A percentile compares a stretch with the other conserved stretches of the same genome.
These are phyloP conservation scores for Leishmania tropica DNA, from an alignment of 208 protist genomes.

Conservation along the genomic window DNA sequence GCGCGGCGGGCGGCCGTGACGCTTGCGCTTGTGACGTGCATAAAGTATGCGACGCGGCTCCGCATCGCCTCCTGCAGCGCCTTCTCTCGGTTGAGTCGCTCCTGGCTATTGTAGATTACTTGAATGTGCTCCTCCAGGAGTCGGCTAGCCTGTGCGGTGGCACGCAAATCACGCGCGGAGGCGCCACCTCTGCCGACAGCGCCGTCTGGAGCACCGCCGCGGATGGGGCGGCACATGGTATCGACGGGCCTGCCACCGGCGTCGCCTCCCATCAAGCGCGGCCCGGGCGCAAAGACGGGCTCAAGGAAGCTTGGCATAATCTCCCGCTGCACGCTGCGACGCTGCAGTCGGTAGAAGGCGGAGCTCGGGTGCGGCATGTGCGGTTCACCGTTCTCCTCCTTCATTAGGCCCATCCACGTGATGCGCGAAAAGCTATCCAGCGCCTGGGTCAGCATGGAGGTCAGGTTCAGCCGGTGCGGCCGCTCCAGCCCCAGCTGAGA, in stretches of 20 bases:
- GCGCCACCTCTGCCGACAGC: background rate
- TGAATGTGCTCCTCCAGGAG: constrained; percentile 79
- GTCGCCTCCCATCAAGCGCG: constrained; percentile 23
- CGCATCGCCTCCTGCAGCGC: constrained; percentile 52
- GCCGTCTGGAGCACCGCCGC: background rate
- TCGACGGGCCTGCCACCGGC: constrained; percentile 9
- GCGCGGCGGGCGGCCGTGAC: constrained; percentile 83
- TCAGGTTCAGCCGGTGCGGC: constrained; percentile 63
- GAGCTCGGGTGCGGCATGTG: constrained; percentile 50
- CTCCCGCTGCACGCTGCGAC: constrained; percentile 77
- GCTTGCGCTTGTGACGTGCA: constrained; percentile 73
- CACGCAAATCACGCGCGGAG: constrained; percentile 3
- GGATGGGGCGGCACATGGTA: constrained; percentile 9
- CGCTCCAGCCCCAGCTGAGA: constrained; percentile 72
- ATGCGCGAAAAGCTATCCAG: constrained; percentile 85
- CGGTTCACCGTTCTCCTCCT: constrained; percentile 66
- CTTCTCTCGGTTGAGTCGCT: constrained; percentile 63
- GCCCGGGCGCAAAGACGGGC: constrained; percentile 50
- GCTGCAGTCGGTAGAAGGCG: constrained; percentile 68
- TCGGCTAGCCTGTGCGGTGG: constrained; percentile 28
- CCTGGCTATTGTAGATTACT: constrained; percentile 75
- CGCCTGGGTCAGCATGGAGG: constrained; percentile 65
- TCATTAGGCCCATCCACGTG: constrained; percentile 89
- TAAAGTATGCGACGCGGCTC: constrained; percentile 55
- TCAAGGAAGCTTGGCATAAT: constrained; percentile 87